These are phyloP conservation scores for Ceratobasidium sp. DNA, from an alignment of 1,284 basidiomycete genomes.

Conservation along the genomic window DNA sequence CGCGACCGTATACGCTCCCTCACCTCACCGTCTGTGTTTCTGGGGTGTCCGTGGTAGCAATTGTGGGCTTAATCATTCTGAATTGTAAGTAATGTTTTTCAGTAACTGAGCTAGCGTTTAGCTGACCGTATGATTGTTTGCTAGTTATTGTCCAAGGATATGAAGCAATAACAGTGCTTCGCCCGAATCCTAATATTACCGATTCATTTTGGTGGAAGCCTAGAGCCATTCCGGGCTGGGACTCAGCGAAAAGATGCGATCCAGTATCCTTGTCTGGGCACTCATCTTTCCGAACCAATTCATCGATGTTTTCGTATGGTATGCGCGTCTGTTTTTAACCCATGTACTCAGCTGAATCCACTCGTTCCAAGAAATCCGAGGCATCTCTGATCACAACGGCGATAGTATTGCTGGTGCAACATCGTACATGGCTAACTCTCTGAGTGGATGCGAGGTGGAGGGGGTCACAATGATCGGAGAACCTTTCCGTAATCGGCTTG, in stretches of 20 bases:
- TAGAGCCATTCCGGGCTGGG: too few species aligned
- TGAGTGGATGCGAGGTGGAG: background rate
- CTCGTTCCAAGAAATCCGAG: background rate
- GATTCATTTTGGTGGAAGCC: too few species aligned
- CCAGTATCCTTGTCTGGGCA: background rate
- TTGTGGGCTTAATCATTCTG: background rate
- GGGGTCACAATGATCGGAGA: background rate
- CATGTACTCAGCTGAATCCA: background rate
- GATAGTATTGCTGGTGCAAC: background rate
- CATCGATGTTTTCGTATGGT: conserved; percentile 18
- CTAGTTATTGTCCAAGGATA: too few species aligned
- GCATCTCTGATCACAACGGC: background rate
- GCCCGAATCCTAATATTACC: too few species aligned
- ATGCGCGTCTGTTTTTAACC: background rate
- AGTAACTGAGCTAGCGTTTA: too few species aligned
- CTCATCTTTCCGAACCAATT: background rate
- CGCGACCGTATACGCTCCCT: background rate
- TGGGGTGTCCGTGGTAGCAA: background rate
- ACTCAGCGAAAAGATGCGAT: background rate
- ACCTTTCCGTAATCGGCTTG: too few species aligned
- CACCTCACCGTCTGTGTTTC: conserved; percentile 8
- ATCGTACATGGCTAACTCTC: conserved; percentile 3
- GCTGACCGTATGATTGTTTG: too few species aligned
- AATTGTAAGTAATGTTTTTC: too few species aligned
- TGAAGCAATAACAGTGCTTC: background rate